These are phyloP conservation scores for Coniferiporia weirii DNA, from an alignment of 1,284 basidiomycete species.

Conservation along the genomic window DNA sequence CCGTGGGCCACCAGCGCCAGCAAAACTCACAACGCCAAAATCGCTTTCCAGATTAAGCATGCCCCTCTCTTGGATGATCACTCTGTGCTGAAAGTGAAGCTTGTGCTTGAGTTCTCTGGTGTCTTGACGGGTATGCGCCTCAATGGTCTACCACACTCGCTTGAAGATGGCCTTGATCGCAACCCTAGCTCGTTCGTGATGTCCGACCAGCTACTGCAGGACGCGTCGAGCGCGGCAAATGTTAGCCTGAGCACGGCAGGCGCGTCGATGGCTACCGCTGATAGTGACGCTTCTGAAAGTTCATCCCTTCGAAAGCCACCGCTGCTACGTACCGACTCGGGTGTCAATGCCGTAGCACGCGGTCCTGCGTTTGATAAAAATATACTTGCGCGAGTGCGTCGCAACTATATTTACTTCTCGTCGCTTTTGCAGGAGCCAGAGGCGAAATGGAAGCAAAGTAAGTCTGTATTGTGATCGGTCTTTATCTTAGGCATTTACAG, in stretches of 20 bases:
- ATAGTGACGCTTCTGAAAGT: constrained; percentile 24
- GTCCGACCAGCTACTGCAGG: constrained; percentile 56
- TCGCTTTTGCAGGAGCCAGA: constrained; percentile 96
- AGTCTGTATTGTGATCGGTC: constrained; percentile 25
- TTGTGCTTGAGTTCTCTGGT: constrained; percentile 80
- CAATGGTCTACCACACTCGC: constrained; percentile 74
- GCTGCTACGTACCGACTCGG: constrained; percentile 25
- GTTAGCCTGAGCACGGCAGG: constrained; percentile 61
- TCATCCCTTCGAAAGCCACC: constrained; percentile 29
- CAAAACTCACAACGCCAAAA: constrained; percentile 35
- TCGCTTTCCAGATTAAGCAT: constrained; percentile 69
- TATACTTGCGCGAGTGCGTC: constrained; percentile 77
- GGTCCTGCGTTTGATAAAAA: constrained; percentile 67
- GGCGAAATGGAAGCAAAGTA: constrained; percentile 91
- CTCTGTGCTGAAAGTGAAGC: constrained; percentile 72
- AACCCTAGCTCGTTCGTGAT: constrained; percentile 53
- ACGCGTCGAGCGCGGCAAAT: constrained; percentile 64
- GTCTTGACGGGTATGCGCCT: constrained; percentile 69
- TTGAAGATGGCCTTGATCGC: constrained; percentile 61
- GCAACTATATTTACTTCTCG: constrained; percentile 98
- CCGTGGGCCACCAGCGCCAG: constrained; percentile 70
- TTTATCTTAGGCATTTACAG: constrained; percentile 14
- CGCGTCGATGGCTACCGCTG: constrained; percentile 36
- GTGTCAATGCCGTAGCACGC: constrained; percentile 34
- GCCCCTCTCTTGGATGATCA: constrained; percentile 66